These are phyloP conservation scores for Fusarium zealandicum DNA, from an alignment of 2,329 filamentous ascomycete species.

Conservation along the genomic window DNA sequence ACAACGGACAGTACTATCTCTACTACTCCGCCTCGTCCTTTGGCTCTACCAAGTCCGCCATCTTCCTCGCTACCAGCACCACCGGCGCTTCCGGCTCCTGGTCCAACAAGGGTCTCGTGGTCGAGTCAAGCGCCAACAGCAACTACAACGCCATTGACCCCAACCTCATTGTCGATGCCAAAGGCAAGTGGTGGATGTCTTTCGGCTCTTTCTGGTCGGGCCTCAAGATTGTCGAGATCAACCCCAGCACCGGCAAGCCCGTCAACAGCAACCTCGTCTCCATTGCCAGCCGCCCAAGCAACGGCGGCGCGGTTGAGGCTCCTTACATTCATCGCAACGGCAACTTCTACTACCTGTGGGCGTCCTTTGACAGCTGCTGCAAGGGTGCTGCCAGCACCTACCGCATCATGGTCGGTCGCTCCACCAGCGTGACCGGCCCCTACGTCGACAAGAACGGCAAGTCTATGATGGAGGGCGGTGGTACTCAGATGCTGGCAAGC, in stretches of 20 bases:
- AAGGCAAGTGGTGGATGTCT: slow-evolving; percentile 43
- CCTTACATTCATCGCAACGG: slow-evolving; percentile 42
- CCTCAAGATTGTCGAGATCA: slow-evolving; percentile 42
- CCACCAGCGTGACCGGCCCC: slow-evolving; percentile 40
- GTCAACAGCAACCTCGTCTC: slow-evolving; percentile 32
- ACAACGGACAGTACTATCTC: slow-evolving; percentile 43
- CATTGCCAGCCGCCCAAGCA: slow-evolving; percentile 37
- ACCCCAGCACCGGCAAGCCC: slow-evolving; percentile 40
- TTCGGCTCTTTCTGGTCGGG: slow-evolving; percentile 46
- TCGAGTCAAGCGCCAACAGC: slow-evolving; percentile 34
- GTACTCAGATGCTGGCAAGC: slow-evolving; percentile 42
- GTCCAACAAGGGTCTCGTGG: slow-evolving; percentile 41
- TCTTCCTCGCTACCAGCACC: slow-evolving; percentile 43
- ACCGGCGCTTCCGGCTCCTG: slow-evolving; percentile 43
- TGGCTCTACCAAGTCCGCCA: slow-evolving; percentile 40
- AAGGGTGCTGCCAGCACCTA: slow-evolving; percentile 43
- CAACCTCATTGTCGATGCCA: slow-evolving; percentile 41
- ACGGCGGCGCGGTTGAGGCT: slow-evolving; percentile 40
- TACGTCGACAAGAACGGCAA: slow-evolving; percentile 39
- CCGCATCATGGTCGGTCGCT: slow-evolving; percentile 45
- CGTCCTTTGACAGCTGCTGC: slow-evolving; percentile 45
- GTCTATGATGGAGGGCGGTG: slow-evolving; percentile 42
- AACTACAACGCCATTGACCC: slow-evolving; percentile 44
- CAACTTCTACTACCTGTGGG: slow-evolving; percentile 46
- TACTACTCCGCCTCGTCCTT: slow-evolving; percentile 47